These are phyloP conservation scores for Sugiyamaella japonica DNA, from an alignment of 1,139 yeast species.

Conservation along the genomic window DNA sequence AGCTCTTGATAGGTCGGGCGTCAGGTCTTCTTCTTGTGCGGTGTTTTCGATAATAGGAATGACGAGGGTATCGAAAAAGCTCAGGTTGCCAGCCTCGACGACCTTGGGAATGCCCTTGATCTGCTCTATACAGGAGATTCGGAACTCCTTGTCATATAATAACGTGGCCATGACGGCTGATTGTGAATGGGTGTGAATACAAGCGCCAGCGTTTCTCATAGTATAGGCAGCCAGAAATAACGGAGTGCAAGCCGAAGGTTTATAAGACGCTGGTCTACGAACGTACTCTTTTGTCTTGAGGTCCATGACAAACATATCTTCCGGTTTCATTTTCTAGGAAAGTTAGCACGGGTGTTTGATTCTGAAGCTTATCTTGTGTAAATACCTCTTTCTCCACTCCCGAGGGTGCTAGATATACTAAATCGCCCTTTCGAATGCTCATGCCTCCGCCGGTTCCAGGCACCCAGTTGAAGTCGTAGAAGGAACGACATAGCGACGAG, in stretches of 20 bases:
- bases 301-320: conserved; percentile 79
- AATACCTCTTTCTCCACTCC: conserved; percentile 85
- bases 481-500: conserved; percentile 74
- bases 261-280: conserved; percentile 62
- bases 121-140: conserved; percentile 81
- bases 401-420: conserved; percentile 82
- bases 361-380: background rate
- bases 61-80: conserved; percentile 69
- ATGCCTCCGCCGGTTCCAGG: conserved; percentile 97
- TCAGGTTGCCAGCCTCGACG: conserved; percentile 65
- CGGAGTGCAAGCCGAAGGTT: conserved; percentile 94
- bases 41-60: conserved; percentile 92
- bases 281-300: conserved; percentile 54
- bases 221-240: conserved; percentile 76
- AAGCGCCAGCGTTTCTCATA: conserved; percentile 79
- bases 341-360: too few species aligned
- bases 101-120: conserved; percentile 86
- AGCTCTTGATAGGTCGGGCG: conserved; percentile 61
- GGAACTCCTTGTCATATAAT: conserved; percentile 67
- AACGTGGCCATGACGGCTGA: conserved; percentile 78
- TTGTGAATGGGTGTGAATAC: conserved; percentile 94
- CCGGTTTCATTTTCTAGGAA: conserved; percentile 60
- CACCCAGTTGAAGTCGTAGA: conserved; percentile 85
- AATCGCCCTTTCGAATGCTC: conserved; percentile 63
- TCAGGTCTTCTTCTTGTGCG: conserved; percentile 82